Evolutionary conservation across 73 alveolate genomes (phyloP).

Genomic region (Halteria grandinella): DNA sequence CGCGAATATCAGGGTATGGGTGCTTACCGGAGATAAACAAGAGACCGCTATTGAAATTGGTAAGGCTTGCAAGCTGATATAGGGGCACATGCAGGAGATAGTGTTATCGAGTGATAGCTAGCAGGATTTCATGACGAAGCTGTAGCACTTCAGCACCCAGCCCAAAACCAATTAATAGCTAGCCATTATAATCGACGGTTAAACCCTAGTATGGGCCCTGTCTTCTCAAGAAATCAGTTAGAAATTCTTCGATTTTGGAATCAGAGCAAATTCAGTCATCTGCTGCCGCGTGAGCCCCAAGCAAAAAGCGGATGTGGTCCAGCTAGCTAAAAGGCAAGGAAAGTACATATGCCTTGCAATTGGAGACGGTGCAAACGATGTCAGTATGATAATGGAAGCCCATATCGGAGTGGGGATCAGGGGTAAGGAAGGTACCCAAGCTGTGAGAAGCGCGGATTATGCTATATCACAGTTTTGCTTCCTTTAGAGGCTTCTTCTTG

Average conservation of each 20-base stretch:
- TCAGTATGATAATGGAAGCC: conserved; percentile 90
- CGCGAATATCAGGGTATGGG: conserved; percentile 96
- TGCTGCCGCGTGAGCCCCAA: conserved; percentile 90
- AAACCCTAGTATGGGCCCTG: conserved; percentile 66
- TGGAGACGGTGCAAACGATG: conserved; percentile 99
- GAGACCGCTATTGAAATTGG: conserved; percentile 94
- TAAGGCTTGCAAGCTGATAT: conserved; percentile 81
- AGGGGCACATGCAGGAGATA: conserved; percentile 66
- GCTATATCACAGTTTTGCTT: conserved; percentile 80
- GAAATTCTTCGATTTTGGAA: conserved; percentile 59
- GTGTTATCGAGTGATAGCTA: conserved; percentile 36
- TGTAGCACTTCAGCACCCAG: conserved; percentile 36
- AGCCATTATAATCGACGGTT: conserved; percentile 83
- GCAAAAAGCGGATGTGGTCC: conserved; percentile 81
- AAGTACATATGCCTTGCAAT: conserved; percentile 64
- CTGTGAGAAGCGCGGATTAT: conserved; percentile 85
- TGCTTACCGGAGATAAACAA: conserved; percentile 95
- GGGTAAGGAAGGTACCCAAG: conserved; percentile 90
- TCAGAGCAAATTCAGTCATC: conserved; percentile 77
- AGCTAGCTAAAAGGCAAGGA: conserved; percentile 57
- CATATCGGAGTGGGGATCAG: conserved; percentile 85
- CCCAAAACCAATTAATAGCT: conserved; percentile 57
- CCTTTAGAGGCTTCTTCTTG: conserved; percentile 71
- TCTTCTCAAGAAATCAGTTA: neutral
- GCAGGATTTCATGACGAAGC: conserved; percentile 67